phyloP scores from a whole-genome alignment of 176 grass and related monocot genomes.

The Metroxylon sagu region DNA sequence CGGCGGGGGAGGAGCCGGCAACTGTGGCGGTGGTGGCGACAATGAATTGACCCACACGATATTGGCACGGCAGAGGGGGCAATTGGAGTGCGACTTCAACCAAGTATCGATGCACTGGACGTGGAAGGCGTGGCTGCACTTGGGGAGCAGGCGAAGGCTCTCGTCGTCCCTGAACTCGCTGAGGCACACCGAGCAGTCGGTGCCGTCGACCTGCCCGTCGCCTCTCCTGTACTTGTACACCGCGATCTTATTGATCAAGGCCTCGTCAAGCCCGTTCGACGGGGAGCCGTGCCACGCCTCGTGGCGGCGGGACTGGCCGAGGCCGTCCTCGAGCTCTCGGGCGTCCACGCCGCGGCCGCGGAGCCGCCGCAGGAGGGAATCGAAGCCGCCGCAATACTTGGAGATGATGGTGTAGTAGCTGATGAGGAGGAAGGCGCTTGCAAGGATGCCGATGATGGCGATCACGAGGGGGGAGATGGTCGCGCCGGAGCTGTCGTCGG shows the following conservation, averaged over 20 bases:
- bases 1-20: not conserved
- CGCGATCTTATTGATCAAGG: constrained; percentile 68
- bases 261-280: constrained; percentile 59
- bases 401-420: constrained; percentile 88
- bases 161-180: constrained; percentile 82
- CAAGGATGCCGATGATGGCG: constrained; percentile 92
- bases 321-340: not conserved
- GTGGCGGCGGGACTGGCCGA: constrained; percentile 16
- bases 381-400: constrained; percentile 74
- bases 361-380: constrained; percentile 27
- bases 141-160: constrained; percentile 76
- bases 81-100: constrained; percentile 84
- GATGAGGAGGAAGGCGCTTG: constrained; percentile 79
- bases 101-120: constrained; percentile 91
- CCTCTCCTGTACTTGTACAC: constrained; percentile 69
- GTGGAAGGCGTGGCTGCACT: constrained; percentile 91
- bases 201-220: constrained; percentile 44
- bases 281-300: constrained; percentile 31
- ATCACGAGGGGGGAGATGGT: constrained; percentile 89
- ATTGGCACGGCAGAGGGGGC: constrained; percentile 82
- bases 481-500: constrained; percentile 44
- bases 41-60: constrained; percentile 28
- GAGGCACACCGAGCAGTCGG: constrained; percentile 88
- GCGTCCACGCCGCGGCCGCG: not conserved
- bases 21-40: constrained; percentile 19